These are phyloP conservation scores for Cryphonectria carpinicola DNA, from an alignment of 2,329 filamentous ascomycete genomes.

Conservation along the genomic window DNA sequence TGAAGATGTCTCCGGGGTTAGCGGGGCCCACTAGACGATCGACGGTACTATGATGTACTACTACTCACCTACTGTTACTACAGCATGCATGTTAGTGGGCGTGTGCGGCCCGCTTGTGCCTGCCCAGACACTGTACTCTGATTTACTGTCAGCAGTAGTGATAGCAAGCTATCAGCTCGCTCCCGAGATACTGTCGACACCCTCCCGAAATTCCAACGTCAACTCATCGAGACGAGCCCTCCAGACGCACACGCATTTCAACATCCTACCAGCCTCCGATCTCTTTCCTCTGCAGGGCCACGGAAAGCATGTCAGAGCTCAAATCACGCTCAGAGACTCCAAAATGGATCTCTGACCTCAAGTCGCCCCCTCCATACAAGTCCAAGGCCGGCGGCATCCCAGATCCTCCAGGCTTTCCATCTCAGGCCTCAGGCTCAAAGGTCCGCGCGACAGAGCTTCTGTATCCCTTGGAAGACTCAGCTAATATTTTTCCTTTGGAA, in stretches of 20 bases:
- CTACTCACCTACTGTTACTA: not conserved
- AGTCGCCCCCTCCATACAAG: conserved; percentile 68
- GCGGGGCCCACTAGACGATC: conserved; percentile 10
- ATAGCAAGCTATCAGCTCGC: conserved; percentile 11
- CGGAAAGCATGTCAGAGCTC: conserved; percentile 36
- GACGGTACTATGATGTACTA: conserved; percentile 7
- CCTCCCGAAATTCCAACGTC: conserved; percentile 6
- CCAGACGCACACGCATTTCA: not conserved
- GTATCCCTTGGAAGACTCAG: not conserved
- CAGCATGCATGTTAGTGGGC: conserved; percentile 4
- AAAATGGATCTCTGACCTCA: conserved; percentile 82
- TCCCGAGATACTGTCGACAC: not conserved
- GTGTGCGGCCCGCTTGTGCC: conserved; percentile 21
- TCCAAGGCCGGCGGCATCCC: conserved; percentile 67
- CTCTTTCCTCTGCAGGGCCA: not conserved
- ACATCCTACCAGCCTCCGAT: not conserved
- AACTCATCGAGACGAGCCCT: not conserved
- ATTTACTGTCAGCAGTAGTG: not conserved
- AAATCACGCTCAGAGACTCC: conserved; percentile 50
- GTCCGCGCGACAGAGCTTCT: conserved; percentile 41
- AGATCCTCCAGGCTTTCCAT: conserved; percentile 84
- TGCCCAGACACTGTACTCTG: conserved; percentile 2
- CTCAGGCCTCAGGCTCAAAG: conserved; percentile 58
- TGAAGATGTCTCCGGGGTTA: conserved; percentile 17
- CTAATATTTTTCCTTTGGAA: not conserved